phyloP scores from a whole-genome alignment of 768 basidiomycete species.

The Naematelia aurantialba region DNA sequence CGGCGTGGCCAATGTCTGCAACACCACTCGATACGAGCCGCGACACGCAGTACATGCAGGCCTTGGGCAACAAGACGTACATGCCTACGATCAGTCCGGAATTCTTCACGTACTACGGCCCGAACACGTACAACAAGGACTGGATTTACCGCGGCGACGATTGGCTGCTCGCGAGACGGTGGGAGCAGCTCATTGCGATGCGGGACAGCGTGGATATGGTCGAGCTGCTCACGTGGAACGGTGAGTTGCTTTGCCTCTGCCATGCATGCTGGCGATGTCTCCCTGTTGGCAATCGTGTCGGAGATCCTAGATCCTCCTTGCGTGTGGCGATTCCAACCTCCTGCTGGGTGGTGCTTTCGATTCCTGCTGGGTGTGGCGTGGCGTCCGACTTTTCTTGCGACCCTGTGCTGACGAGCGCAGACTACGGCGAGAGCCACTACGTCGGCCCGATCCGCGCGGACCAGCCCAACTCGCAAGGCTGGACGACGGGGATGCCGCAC shows the following conservation, averaged over 20 bases:
- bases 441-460: constrained; percentile 42
- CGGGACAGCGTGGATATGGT: constrained; percentile 46
- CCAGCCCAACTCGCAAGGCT: constrained; percentile 44
- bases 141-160: constrained; percentile 51
- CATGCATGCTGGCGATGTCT: too few species aligned
- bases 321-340: too few species aligned
- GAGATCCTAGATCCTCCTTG: too few species aligned
- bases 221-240: constrained; percentile 52
- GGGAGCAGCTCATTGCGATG: constrained; percentile 48
- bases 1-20: constrained; percentile 64
- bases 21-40: constrained; percentile 51
- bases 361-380: too few species aligned
- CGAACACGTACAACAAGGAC: constrained; percentile 48
- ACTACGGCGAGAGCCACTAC: constrained; percentile 48
- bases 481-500: constrained; percentile 46
- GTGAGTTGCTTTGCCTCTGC: constrained; percentile 19
- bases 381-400: neutral
- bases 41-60: constrained; percentile 35
- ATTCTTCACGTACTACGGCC: constrained; percentile 52
- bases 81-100: constrained; percentile 47
- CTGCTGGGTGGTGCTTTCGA: too few species aligned
- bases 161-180: constrained; percentile 48
- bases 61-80: constrained; percentile 44
- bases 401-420: constrained; percentile 9
- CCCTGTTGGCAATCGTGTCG: too few species aligned